A percentile compares a stretch with the other conserved stretches of the same genome.
Conservation (phyloP, 2,329 filamentous ascomycete species). For the Nemania sp. region DNA sequence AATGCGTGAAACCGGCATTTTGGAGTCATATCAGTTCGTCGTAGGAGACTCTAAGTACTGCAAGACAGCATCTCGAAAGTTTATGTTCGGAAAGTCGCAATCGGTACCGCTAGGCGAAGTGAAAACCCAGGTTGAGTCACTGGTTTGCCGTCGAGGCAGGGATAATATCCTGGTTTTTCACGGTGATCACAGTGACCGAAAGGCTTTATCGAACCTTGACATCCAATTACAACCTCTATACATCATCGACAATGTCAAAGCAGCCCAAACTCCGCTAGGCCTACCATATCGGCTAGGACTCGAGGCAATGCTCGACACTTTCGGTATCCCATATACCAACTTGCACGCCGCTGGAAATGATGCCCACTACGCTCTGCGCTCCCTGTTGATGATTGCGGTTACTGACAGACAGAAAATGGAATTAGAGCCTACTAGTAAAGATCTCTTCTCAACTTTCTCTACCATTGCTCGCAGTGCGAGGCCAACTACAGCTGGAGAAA, state of each 20-base stretch:
- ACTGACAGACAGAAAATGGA: conserved; percentile 21
- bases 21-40: conserved; percentile 31
- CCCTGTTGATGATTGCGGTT: conserved; percentile 34
- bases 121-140: conserved; percentile 25
- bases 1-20: conserved; percentile 4
- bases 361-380: conserved; percentile 30
- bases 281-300: conserved; percentile 27
- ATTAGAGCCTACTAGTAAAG: conserved; percentile 8
- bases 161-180: conserved; percentile 25
- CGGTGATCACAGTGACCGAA: conserved; percentile 22
- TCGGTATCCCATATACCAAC: conserved; percentile 30
- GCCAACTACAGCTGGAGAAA: conserved; percentile 28
- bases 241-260: conserved; percentile 26
- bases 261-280: conserved; percentile 27
- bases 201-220: conserved; percentile 26
- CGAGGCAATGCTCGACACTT: conserved; percentile 34
- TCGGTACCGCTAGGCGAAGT: conserved; percentile 26
- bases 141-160: conserved; percentile 18
- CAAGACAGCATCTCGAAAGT: conserved; percentile 29
- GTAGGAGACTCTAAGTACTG: conserved; percentile 27
- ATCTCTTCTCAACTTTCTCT: conserved; percentile 26
- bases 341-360: conserved; percentile 32
- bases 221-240: conserved; percentile 27
- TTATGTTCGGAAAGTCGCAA: conserved; percentile 29
- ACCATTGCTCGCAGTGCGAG: conserved; percentile 27